Evolutionary conservation across 2,329 filamentous ascomycete genomes (phyloP), one percentile per base, ranked within the genome.

Genomic region (Apiospora hydei): DNA sequence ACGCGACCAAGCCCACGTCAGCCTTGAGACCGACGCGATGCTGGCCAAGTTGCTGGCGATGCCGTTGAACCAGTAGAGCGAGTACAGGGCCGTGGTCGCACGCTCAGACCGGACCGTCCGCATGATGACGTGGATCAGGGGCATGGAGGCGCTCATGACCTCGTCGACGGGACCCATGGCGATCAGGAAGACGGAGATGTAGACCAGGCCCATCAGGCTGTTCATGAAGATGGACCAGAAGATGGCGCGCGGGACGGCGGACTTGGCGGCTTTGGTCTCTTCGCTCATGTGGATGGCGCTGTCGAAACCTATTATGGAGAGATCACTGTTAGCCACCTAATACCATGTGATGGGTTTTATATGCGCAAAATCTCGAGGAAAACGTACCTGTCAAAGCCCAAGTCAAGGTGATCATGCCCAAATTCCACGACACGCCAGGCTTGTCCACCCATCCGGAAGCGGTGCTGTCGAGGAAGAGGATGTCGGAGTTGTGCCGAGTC

Each of bases 191-290:
- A 67, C 51, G 10, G 66, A 46, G 38, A 73, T 30, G 66, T 71
- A 71, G 5, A 71, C 51, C 14, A 73, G 69, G 4, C 70, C 72
- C 10, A 71, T 67, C 24, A 49, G 53, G 21, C 66, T 70, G 26
- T 71, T 73, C 5, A 67, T 61, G 26, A 68, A 66, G 14, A 71
- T 73, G 3, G 71, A 73, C 71, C 71, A 73, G 43, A 73, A 73
- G 16, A 73, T 53, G 14, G 71, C 61, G 44, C 70, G 30, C 10
- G 71, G 71, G 0, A 73, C 71, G 16, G 68, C 69, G 21, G 34
- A 61, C 24, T 71, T 71, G 18, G 71, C 71, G 3, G 66, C 51
- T 44, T 73, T 73, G 4, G 71, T 73, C n/a, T 73, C 71, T n/a
- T 73, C 71, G 30, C 67, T 53, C 71, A 73, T 73, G 46, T 73